Conservation (phyloP, 2,329 filamentous ascomycete species). For the Fusarium irregulare region DNA sequence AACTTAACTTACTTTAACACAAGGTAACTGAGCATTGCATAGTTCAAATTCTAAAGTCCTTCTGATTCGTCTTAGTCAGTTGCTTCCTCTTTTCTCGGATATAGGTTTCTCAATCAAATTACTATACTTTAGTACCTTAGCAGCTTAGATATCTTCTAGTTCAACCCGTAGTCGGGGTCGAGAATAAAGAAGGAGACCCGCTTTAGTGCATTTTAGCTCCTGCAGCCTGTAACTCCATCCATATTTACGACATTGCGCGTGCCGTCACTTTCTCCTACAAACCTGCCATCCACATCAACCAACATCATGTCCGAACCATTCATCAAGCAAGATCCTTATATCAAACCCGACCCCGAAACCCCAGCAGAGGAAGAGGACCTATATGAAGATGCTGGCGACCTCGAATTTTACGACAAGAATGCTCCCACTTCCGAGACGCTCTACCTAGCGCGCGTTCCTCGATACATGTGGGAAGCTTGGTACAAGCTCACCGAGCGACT, state of each 20-base stretch:
- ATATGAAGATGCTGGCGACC: slow-evolving; percentile 69
- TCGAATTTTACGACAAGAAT: slow-evolving; percentile 65
- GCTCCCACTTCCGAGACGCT: slow-evolving; percentile 57
- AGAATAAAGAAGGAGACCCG: background rate
- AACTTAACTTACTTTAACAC: background rate
- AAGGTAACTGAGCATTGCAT: background rate
- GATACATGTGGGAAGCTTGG: slow-evolving; percentile 86
- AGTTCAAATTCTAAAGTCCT: background rate
- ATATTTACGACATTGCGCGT: background rate
- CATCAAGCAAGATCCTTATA: slow-evolving; percentile 58
- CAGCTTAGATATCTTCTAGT: background rate
- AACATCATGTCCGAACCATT: slow-evolving; percentile 52
- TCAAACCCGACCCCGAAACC: slow-evolving; percentile 64
- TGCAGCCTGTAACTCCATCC: background rate
- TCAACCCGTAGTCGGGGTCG: background rate
- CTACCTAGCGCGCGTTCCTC: slow-evolving; percentile 83
- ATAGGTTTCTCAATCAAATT: background rate
- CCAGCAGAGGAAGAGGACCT: slow-evolving; percentile 73
- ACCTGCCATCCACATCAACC: slow-evolving; percentile 3
- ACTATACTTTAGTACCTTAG: background rate
- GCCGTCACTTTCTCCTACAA: slow-evolving; percentile 8
- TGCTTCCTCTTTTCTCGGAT: background rate
- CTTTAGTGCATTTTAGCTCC: slow-evolving; percentile 1
- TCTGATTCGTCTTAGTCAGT: background rate
- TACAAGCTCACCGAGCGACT: slow-evolving; percentile 64